Conservation (phyloP, 2,329 filamentous ascomycete species). For the Xylariaceae sp. region DNA sequence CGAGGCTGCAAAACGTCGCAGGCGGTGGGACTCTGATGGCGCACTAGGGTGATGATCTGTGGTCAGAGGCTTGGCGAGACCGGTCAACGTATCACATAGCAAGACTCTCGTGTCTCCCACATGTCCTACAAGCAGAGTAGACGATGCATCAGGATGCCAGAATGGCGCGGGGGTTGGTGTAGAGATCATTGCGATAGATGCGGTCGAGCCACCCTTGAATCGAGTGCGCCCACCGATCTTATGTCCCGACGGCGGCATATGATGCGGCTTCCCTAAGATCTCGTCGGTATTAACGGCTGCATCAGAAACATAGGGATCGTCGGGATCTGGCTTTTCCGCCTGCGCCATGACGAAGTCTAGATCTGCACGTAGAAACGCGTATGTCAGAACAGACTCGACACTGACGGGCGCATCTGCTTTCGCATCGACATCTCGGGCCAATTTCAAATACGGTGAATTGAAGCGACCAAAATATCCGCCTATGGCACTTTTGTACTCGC, state of each 20-base stretch:
- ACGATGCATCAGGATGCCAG: constrained; percentile 86
- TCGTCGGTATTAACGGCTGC: constrained; percentile 79
- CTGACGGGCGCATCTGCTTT: constrained; percentile 45
- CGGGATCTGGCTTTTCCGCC: constrained; percentile 69
- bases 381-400: constrained; percentile 75
- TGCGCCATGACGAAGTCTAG: constrained; percentile 91
- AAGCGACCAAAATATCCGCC: constrained; percentile 95
- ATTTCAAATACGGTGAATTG: constrained; percentile 68
- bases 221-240: constrained; percentile 68
- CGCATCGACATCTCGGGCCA: constrained; percentile 31
- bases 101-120: constrained; percentile 91
- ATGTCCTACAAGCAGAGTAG: constrained; percentile 79
- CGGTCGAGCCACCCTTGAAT: constrained; percentile 92
- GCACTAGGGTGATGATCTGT: constrained; percentile 90
- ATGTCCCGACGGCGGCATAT: constrained; percentile 49
- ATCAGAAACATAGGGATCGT: constrained; percentile 66
- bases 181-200: constrained; percentile 82
- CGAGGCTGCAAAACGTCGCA: constrained; percentile 75
- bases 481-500: constrained; percentile 75
- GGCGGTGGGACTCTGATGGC: constrained; percentile 73
- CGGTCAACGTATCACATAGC: constrained; percentile 80
- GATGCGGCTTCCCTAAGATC: constrained; percentile 61
- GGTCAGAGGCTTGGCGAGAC: constrained; percentile 73
- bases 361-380: constrained; percentile 90
- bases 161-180: constrained; percentile 89